phyloP scores from a whole-genome alignment of 1,139 yeast species.

The Arxiozyma heterogenica region DNA sequence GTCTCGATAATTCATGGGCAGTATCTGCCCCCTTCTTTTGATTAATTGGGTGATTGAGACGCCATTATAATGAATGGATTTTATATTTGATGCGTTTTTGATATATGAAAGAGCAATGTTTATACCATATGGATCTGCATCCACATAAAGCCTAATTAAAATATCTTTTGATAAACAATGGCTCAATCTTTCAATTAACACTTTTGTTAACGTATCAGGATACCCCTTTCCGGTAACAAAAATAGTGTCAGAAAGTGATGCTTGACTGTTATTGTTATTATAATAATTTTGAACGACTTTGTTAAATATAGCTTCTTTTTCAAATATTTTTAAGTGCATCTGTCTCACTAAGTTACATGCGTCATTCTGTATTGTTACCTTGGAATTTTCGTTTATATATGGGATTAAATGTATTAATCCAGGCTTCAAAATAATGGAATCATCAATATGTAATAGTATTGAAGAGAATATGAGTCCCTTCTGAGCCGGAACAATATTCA shows the following conservation, averaged over 20 bases:
- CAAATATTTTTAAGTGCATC: slow-evolving; percentile 19
- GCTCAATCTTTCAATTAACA: slow-evolving; percentile 19
- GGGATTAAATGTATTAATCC: slow-evolving; percentile 8
- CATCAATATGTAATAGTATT: slow-evolving; percentile 4
- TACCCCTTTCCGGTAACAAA: slow-evolving; percentile 33
- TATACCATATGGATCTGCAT: slow-evolving; percentile 33
- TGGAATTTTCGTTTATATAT: slow-evolving; percentile 4
- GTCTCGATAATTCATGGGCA: slow-evolving; percentile 10
- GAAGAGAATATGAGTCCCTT: slow-evolving; percentile 28
- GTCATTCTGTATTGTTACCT: neutral
- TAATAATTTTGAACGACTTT: slow-evolving; percentile 11
- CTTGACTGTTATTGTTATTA: neutral
- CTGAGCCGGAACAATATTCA: slow-evolving; percentile 30
- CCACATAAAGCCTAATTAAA: slow-evolving; percentile 20
- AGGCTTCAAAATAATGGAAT: slow-evolving; percentile 12
- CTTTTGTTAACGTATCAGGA: slow-evolving; percentile 29
- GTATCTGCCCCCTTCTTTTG: slow-evolving; percentile 9
- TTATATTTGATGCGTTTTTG: neutral
- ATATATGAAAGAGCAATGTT: slow-evolving; percentile 26
- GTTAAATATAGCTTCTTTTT: slow-evolving; percentile 29
- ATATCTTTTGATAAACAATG: neutral
- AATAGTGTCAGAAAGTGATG: slow-evolving; percentile 9
- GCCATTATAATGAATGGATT: slow-evolving; percentile 11
- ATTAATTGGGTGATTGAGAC: slow-evolving; percentile 16
- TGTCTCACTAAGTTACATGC: neutral